Conservation (phyloP, 441 rosid species). For the Mallotus japonicus region DNA sequence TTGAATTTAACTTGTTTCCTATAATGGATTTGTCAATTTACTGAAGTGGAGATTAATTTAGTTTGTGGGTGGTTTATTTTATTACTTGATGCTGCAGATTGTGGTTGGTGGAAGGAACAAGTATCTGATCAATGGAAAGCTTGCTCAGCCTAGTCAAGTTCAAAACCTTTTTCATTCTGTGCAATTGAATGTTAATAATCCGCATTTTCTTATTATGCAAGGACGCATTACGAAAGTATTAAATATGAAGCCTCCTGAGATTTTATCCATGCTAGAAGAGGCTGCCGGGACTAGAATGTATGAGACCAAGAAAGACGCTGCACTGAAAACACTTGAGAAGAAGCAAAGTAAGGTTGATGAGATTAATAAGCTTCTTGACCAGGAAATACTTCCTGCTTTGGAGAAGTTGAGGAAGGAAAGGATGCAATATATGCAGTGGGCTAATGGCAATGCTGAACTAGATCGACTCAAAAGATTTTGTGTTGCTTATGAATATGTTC, state of each 20-base stretch:
- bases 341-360: conserved; percentile 97
- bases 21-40: not conserved
- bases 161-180: conserved; percentile 98
- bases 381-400: conserved; percentile 88
- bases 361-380: conserved; percentile 88
- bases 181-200: conserved; percentile 96
- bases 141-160: conserved; percentile 96
- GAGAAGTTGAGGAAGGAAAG: conserved; percentile 92
- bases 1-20: not conserved
- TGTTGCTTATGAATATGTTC: conserved; percentile 82
- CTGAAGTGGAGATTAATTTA: not conserved
- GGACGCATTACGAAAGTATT: conserved; percentile 97
- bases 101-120: conserved; percentile 98
- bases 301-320: conserved; percentile 92
- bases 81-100: conserved; percentile 46
- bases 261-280: conserved; percentile 99
- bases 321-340: conserved; percentile 89
- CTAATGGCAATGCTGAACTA: conserved; percentile 81
- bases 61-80: conserved; percentile 13
- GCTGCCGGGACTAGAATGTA: conserved; percentile 99
- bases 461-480: conserved; percentile 91
- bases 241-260: conserved; percentile 98
- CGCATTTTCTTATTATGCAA: conserved; percentile 99
- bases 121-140: conserved; percentile 93
- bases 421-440: conserved; percentile 96